Evolutionary conservation across 164 flowering plant genomes (phyloP), one percentile per base, ranked within the genome.

Genomic region (Tinospora cordifolia): DNA sequence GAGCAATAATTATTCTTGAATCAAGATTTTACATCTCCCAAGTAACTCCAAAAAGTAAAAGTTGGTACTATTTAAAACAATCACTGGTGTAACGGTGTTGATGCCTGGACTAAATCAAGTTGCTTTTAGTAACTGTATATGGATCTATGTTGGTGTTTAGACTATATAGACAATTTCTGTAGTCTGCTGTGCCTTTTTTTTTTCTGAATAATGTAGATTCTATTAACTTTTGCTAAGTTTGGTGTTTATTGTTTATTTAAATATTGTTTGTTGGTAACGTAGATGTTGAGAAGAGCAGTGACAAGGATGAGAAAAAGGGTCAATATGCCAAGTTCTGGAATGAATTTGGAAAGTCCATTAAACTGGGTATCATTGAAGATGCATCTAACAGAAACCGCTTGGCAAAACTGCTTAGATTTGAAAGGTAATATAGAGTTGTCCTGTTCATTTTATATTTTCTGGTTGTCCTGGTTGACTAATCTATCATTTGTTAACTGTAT

Each of bases 301-400:
- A 88, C 62, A 73, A 77, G 64, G 83, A 89, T 82, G 98, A 90
- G 78, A 94, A 94, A 84, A 92, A 82, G 74, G 99, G 98, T 39
- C 85, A 89, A 69, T 94, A 94, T 59, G 73, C 97, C 0, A 89
- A 87, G 75, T 94, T 94, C 83, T 94, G 98, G 98, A 90, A 94
- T 73, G 98, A 92, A 77, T 94, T 92, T 83, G 98, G 97, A 49
- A 94, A 94, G 81, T 92, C 98, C 25, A 85, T 94, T 26, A 94
- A 94, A 73, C 94, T 94, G 70, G 99, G 99, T 58, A 94, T 94
- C 66, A 83, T 92, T 68, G 99, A 94, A 80, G 99, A 94, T 86
- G 96, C 98, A 47, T 47, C 92, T 36, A 94, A 92, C 87, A 86
- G 99, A 73, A 88, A 90, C 72, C 90, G 97, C n/a, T 81, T 92